A percentile compares a stretch with the other conserved stretches of the same genome.
These are phyloP conservation scores for Phytophthora meadii DNA, from an alignment of 352 stramenopile genomes.

Conservation along the genomic window DNA sequence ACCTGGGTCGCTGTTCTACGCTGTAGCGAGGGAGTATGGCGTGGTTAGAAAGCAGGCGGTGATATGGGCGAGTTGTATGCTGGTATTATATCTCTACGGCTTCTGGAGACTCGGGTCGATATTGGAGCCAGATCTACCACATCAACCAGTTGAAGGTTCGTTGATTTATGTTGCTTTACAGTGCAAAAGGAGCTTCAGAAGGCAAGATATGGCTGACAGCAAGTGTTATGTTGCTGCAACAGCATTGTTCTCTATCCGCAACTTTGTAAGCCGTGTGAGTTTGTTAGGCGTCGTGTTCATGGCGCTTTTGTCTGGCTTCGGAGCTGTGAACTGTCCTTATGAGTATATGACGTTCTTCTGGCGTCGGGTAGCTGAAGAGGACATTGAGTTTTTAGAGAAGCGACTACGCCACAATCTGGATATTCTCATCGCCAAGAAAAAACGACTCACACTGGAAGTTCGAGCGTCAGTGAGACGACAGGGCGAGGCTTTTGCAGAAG, in stretches of 20 bases:
- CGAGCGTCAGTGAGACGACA: slow-evolving; percentile 44
- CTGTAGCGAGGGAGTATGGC: slow-evolving; percentile 44
- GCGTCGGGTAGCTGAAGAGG: slow-evolving; percentile 73
- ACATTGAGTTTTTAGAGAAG: slow-evolving; percentile 86
- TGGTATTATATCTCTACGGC: slow-evolving; percentile 23
- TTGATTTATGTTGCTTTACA: slow-evolving; percentile 3
- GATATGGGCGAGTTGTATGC: slow-evolving; percentile 21
- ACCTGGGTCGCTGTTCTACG: slow-evolving; percentile 80
- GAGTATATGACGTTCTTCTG: slow-evolving; percentile 89
- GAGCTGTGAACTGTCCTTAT: slow-evolving; percentile 86
- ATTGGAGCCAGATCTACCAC: slow-evolving; percentile 50
- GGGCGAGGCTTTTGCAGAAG: slow-evolving; percentile 18
- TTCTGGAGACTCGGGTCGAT: slow-evolving; percentile 36
- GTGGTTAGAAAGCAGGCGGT: background rate
- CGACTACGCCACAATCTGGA: slow-evolving; percentile 82
- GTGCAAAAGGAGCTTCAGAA: slow-evolving; percentile 12
- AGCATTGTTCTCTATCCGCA: slow-evolving; percentile 80
- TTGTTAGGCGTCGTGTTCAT: slow-evolving; percentile 85
- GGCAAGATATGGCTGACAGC: slow-evolving; percentile 3
- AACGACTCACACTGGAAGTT: slow-evolving; percentile 63
- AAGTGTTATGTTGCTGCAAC: slow-evolving; percentile 8
- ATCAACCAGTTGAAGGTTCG: slow-evolving; percentile 59
- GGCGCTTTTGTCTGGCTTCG: slow-evolving; percentile 83
- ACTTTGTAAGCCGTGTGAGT: slow-evolving; percentile 85
- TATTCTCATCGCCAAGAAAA: slow-evolving; percentile 87